Conservation (phyloP, 1,284 basidiomycete species). For the Ceratobasidium sp. region DNA sequence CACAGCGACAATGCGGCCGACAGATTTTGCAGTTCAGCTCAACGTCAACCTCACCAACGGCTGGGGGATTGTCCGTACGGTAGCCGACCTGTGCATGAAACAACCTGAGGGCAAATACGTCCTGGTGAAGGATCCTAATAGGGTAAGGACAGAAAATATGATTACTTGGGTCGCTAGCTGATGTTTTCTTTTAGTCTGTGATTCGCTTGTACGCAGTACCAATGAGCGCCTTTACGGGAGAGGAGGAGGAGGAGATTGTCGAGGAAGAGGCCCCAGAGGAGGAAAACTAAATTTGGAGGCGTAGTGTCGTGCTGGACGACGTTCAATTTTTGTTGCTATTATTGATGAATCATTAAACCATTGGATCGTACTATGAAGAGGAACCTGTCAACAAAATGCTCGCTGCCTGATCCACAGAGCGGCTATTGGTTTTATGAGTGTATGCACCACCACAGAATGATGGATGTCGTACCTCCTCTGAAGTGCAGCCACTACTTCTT, state of each 20-base stretch:
- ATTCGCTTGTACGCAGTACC: slow-evolving; percentile 96
- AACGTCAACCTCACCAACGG: slow-evolving; percentile 97
- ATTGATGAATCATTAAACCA: slow-evolving; percentile 7
- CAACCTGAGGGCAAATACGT: slow-evolving; percentile 98
- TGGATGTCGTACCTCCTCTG: slow-evolving; percentile 77
- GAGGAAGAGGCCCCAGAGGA: slow-evolving; percentile 55
- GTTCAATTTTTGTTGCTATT: not conserved
- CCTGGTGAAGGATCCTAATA: slow-evolving; percentile 96
- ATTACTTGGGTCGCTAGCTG: slow-evolving; percentile 11
- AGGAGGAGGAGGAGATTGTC: slow-evolving; percentile 69
- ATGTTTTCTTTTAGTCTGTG: slow-evolving; percentile 74
- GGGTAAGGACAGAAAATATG: slow-evolving; percentile 67
- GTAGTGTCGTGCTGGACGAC: not conserved
- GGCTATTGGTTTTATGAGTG: slow-evolving; percentile 60
- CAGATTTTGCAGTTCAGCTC: slow-evolving; percentile 94
- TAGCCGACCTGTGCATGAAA: slow-evolving; percentile 93
- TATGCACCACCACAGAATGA: slow-evolving; percentile 43
- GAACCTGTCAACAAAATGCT: slow-evolving; percentile 69
- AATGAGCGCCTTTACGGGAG: slow-evolving; percentile 81
- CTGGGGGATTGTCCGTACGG: slow-evolving; percentile 97
- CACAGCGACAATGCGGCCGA: slow-evolving; percentile 94
- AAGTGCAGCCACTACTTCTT: slow-evolving; percentile 81
- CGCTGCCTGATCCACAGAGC: slow-evolving; percentile 83
- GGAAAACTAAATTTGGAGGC: slow-evolving; percentile 32
- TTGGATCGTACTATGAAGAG: slow-evolving; percentile 36